Conservation (phyloP, 768 basidiomycete genomes). For the Boletus eberwhitei region DNA sequence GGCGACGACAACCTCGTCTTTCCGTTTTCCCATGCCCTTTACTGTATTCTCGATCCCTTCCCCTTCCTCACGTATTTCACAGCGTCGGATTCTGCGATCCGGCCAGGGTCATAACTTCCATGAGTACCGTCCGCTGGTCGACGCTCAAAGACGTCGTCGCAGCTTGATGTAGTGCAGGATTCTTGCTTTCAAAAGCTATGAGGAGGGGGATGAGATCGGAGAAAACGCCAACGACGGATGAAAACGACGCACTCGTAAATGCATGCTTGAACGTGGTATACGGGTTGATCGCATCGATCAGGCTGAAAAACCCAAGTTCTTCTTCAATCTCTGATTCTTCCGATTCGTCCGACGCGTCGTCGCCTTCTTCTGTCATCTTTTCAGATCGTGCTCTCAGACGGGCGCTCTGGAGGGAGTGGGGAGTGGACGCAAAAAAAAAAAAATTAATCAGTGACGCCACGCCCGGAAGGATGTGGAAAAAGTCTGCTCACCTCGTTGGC, state of each 20-base stretch:
- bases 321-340: conserved; percentile 69
- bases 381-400: conserved; percentile 66
- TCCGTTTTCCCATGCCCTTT: not conserved
- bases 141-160: conserved; percentile 68
- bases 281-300: conserved; percentile 75
- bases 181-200: conserved; percentile 67
- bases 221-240: not conserved
- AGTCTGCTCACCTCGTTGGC: conserved; percentile 64
- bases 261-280: conserved; percentile 78
- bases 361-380: conserved; percentile 28
- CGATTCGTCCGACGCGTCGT: conserved; percentile 38
- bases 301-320: conserved; percentile 82
- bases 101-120: conserved; percentile 81
- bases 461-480: not conserved
- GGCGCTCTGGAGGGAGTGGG: conserved; percentile 48
- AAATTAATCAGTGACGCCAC: not conserved
- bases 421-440: not conserved
- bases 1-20: not conserved
- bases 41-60: not conserved
- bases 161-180: conserved; percentile 60
- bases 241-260: conserved; percentile 51
- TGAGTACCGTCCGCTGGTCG: conserved; percentile 76
- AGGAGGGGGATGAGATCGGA: not conserved
- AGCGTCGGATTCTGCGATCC: conserved; percentile 34
- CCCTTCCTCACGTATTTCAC: not conserved